Evolutionary conservation across 2,329 filamentous ascomycete species (phyloP), one percentile per base, ranked within the genome.

Genomic region (Aspergillus brasiliensis): DNA sequence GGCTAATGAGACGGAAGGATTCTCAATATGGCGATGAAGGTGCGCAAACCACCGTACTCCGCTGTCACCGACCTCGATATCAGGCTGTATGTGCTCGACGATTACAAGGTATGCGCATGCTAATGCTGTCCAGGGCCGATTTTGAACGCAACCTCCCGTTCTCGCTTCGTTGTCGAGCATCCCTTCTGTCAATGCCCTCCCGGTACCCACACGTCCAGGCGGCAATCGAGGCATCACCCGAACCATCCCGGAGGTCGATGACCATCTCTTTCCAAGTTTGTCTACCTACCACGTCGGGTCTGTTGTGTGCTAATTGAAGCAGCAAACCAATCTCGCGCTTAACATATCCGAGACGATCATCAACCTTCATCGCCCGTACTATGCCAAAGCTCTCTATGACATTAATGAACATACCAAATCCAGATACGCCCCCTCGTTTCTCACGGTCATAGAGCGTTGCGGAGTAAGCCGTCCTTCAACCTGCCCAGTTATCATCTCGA

Each of bases 241-340:
- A 53, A 38, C 51, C 51, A 17, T 53, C 51, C 10, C 51, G 34
- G 2, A 53, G 51, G 19, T 53, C 51, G 11, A 53, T 53, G 51
- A 53, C 51, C 13, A 37, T 53, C 23, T 53, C 51, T 23, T 53
- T 53, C 38, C 51, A 53, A n/a, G 51, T 53, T 37, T 11, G 51
- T 42, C 51, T 7, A 4, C 38, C 34, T 7, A 8, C n/a, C 27
- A 3, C 13, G 15, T 25, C 15, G 10, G 25, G 11, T 31, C 13
- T 5, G 6, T 7, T 8, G 23, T 53, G 6, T 5, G 15, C 34
- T 53, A 4, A 53, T 15, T 17, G 3, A 53, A 21, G 8, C 3
- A 53, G 51, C 51, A 53, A 53, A 53, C 15, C n/a, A 53, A 53
- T 21, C 51, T 53, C 15, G 51, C 51, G 17, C 51, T 53, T 15